Conservation (phyloP, 768 basidiomycete genomes). For the Hygrocybe coccinea region DNA sequence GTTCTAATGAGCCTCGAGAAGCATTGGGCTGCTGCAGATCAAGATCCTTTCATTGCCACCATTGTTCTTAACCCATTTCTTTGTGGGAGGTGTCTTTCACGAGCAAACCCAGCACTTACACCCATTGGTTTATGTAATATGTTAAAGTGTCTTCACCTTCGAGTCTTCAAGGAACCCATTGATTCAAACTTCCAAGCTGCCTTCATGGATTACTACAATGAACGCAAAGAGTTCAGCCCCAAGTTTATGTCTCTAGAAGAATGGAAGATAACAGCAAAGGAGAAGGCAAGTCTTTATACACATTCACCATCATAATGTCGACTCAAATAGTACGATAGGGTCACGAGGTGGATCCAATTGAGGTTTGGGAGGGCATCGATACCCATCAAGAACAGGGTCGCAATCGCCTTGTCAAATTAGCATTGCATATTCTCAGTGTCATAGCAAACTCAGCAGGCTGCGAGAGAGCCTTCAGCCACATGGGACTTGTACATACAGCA, state of each 20-base stretch:
- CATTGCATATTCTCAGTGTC: conserved; percentile 23
- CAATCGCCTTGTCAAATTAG: conserved; percentile 17
- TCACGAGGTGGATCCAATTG: conserved; percentile 3
- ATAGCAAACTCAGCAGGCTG: conserved; percentile 26
- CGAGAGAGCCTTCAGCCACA: conserved; percentile 25
- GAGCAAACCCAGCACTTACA: conserved; percentile 1
- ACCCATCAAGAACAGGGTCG: not conserved
- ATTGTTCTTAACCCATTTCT: conserved; percentile 26
- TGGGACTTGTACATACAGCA: conserved; percentile 23
- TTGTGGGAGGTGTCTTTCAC: not conserved
- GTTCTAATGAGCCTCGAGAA: conserved; percentile 18
- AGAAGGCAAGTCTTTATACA: conserved; percentile 13
- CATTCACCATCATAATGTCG: not conserved
- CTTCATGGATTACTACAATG: conserved; percentile 9
- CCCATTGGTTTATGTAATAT: conserved; percentile 6
- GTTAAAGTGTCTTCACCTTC: conserved; percentile 6
- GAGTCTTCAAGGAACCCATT: conserved; percentile 7
- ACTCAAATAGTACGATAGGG: not conserved
- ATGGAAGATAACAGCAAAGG: not conserved
- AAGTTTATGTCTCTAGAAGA: conserved; percentile 6
- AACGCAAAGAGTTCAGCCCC: conserved; percentile 7
- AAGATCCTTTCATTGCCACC: conserved; percentile 28
- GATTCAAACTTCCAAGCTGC: conserved; percentile 7
- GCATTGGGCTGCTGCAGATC: conserved; percentile 26
- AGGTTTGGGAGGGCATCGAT: not conserved